phyloP scores from a whole-genome alignment of 176 grass and related monocot species.

The Oropetium thomaeum region DNA sequence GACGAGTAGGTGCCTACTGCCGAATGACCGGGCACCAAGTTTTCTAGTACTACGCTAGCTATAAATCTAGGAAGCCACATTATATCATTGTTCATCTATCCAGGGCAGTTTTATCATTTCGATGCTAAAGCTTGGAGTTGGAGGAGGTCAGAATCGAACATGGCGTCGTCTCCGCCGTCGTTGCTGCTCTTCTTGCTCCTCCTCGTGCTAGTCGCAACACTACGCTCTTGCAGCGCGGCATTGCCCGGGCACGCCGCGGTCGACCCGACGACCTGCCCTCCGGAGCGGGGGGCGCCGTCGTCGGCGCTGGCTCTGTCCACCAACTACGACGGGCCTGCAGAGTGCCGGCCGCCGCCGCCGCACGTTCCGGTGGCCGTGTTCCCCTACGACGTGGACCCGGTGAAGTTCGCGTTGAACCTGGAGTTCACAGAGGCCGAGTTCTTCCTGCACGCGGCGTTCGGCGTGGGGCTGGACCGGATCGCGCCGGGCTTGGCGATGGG shows the following conservation, averaged over 20 bases:
- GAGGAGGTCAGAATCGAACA: not conserved
- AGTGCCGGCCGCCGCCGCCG: slow-evolving; percentile 11
- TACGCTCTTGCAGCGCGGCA: not conserved
- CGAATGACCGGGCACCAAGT: not conserved
- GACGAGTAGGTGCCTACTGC: not conserved
- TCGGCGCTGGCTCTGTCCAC: not conserved
- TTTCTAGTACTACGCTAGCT: not conserved
- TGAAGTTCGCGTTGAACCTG: slow-evolving; percentile 75
- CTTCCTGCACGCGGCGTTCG: slow-evolving; percentile 58
- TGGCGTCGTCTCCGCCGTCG: not conserved
- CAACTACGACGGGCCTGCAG: not conserved
- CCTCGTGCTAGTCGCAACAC: too few relatives aligned
- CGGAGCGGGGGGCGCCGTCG: too few relatives aligned
- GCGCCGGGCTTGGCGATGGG: slow-evolving; percentile 52
- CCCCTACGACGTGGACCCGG: slow-evolving; percentile 53
- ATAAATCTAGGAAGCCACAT: slow-evolving; percentile 18
- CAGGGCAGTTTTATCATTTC: not conserved
- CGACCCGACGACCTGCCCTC: slow-evolving; percentile 30
- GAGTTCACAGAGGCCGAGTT: slow-evolving; percentile 68
- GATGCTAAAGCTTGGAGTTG: not conserved
- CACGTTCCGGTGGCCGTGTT: slow-evolving; percentile 37
- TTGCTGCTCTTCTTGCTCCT: not conserved
- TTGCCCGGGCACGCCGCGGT: not conserved
- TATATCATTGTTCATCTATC: not conserved
- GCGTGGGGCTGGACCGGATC: slow-evolving; percentile 60